Conservation (phyloP, 805 yeast species). For the Myxozyma sirexii region DNA sequence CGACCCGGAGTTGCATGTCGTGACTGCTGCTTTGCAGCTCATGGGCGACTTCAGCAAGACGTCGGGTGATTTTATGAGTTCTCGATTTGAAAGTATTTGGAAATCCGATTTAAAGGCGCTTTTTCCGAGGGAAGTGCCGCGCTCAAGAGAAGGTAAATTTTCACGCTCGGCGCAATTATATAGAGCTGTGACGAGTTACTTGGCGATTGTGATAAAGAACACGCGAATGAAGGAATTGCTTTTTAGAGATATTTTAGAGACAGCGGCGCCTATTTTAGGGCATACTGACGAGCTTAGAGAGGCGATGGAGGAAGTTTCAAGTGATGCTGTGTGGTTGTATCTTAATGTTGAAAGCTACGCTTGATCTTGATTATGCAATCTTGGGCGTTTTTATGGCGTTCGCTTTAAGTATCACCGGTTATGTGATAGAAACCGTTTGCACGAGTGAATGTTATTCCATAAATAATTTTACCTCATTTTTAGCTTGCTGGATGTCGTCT, state of each 20-base stretch:
- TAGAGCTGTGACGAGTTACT: slow-evolving; percentile 11
- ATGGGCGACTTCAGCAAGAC: slow-evolving; percentile 37
- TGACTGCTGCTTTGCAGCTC: slow-evolving; percentile 39
- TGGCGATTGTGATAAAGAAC: slow-evolving; percentile 13
- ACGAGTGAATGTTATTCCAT: too few relatives aligned
- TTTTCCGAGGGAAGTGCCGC: slow-evolving; percentile 22
- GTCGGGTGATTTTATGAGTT: slow-evolving; percentile 44
- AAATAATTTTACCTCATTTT: too few relatives aligned
- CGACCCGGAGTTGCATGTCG: slow-evolving; percentile 42
- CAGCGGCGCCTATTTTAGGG: slow-evolving; percentile 17
- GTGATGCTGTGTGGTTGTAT: slow-evolving; percentile 29
- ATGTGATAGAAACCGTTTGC: too few relatives aligned
- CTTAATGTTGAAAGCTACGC: neutral
- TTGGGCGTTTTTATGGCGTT: neutral
- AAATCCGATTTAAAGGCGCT: slow-evolving; percentile 10
- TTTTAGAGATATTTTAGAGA: slow-evolving; percentile 14
- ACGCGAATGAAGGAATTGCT: slow-evolving; percentile 20
- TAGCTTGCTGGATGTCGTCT: too few relatives aligned
- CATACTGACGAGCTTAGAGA: neutral
- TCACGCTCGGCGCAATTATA: slow-evolving; percentile 23
- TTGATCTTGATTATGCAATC: neutral
- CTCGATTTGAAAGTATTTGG: slow-evolving; percentile 37
- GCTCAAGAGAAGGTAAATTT: slow-evolving; percentile 29
- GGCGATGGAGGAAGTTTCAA: slow-evolving; percentile 19
- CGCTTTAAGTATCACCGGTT: neutral